Evolutionary conservation across 352 stramenopile species (phyloP).

Genomic region (Pythium plurisporium): DNA sequence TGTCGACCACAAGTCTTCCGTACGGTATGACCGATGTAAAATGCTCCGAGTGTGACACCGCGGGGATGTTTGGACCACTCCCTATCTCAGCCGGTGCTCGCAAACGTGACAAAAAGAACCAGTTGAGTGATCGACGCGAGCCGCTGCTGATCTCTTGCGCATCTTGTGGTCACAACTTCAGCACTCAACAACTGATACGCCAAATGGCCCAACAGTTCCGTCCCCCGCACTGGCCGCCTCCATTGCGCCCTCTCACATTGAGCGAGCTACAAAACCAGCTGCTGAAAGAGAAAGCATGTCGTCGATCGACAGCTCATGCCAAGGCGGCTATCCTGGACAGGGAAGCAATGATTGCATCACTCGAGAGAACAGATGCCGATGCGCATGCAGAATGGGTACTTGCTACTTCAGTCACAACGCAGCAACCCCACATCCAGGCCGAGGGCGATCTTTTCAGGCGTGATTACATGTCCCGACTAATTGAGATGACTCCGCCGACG

Average conservation of each 20-base stretch:
- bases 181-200: slow-evolving; percentile 8
- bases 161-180: background rate
- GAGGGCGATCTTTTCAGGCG: background rate
- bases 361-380: too few relatives aligned
- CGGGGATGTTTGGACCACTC: background rate
- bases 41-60: background rate
- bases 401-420: background rate
- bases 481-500: slow-evolving; percentile 6
- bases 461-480: slow-evolving; percentile 7
- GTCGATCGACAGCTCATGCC: background rate
- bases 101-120: background rate
- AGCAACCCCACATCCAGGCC: background rate
- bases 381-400: background rate
- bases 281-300: background rate
- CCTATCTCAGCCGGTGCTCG: background rate
- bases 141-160: background rate
- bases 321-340: background rate
- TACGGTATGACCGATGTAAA: background rate
- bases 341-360: background rate
- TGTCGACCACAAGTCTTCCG: background rate
- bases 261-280: background rate
- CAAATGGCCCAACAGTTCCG: background rate
- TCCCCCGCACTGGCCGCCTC: slow-evolving; percentile 14
- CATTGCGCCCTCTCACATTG: background rate
- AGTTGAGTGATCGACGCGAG: background rate